Conservation (phyloP, 305 asterid genomes). For the Fraxinus velutina region DNA sequence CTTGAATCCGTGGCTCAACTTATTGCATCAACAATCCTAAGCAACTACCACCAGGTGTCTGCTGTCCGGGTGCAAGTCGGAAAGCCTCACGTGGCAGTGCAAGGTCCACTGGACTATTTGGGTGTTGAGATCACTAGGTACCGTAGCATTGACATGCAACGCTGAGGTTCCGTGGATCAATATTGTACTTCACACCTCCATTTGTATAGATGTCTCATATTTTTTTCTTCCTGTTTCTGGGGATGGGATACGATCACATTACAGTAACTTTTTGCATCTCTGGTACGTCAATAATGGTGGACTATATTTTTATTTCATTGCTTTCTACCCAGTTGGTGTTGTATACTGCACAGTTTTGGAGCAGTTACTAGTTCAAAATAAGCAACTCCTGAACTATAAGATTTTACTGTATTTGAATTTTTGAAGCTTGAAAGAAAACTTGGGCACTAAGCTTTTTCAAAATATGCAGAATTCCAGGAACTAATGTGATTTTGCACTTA, state of each 20-base stretch:
- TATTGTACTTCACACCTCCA: background rate
- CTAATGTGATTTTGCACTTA: background rate
- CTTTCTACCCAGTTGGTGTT: background rate
- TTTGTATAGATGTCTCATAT: background rate
- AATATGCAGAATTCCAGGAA: background rate
- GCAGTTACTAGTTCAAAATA: background rate
- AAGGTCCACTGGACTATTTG: constrained; percentile 74
- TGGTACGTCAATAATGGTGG: background rate
- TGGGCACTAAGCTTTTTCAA: background rate
- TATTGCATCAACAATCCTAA: constrained; percentile 55
- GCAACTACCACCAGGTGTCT: constrained; percentile 47
- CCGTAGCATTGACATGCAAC: constrained; percentile 26
- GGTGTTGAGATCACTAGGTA: constrained; percentile 74
- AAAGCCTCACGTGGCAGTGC: constrained; percentile 85
- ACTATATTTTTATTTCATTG: background rate
- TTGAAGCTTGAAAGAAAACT: background rate
- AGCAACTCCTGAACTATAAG: background rate
- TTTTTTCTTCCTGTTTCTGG: background rate
- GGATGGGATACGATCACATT: background rate
- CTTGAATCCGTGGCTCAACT: constrained; percentile 71
- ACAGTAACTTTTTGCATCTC: background rate
- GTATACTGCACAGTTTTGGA: background rate
- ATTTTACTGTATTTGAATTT: background rate
- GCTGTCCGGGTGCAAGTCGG: constrained; percentile 69
- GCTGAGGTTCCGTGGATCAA: constrained; percentile 14